Conservation (phyloP, 805 yeast species). For the Spathaspora hagerdaliae region DNA sequence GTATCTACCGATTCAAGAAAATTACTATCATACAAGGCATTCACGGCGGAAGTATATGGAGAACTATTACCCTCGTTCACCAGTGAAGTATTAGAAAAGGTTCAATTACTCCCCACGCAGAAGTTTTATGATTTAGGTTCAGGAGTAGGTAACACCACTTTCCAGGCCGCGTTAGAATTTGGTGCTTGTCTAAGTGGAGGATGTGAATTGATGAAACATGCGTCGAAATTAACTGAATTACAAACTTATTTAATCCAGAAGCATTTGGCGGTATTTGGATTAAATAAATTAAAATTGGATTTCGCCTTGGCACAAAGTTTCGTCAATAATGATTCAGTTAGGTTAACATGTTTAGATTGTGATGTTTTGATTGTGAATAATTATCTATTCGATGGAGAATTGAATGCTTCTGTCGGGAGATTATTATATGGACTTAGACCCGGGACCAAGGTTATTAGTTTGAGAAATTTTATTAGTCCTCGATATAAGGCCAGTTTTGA, state of each 20-base stretch:
- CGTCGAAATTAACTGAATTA: constrained; percentile 59
- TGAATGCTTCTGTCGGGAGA: constrained; percentile 65
- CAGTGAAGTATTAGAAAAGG: constrained; percentile 56
- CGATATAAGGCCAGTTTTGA: constrained; percentile 61
- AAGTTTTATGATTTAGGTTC: constrained; percentile 88
- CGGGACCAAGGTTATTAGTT: constrained; percentile 76
- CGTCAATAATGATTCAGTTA: constrained; percentile 58
- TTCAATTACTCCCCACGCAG: constrained; percentile 48
- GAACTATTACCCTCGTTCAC: constrained; percentile 79
- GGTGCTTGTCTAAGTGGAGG: constrained; percentile 80
- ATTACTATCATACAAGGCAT: constrained; percentile 72
- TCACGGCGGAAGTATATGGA: constrained; percentile 88
- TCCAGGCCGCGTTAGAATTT: constrained; percentile 84
- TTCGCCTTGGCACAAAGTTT: constrained; percentile 70
- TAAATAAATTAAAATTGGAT: constrained; percentile 51
- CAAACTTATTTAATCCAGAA: constrained; percentile 58
- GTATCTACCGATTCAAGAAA: constrained; percentile 71
- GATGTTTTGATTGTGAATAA: constrained; percentile 79
- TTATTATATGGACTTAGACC: constrained; percentile 60
- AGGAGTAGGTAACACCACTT: constrained; percentile 89
- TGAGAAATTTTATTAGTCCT: constrained; percentile 75
- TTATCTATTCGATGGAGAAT: constrained; percentile 72
- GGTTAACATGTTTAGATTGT: constrained; percentile 50
- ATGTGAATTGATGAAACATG: constrained; percentile 83
- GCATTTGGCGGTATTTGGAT: constrained; percentile 61